A percentile compares a stretch with the other conserved stretches of the same genome.
Evolutionary conservation across 495 filamentous ascomycete species (phyloP).

Genomic region (Rhypophila decipiens): DNA sequence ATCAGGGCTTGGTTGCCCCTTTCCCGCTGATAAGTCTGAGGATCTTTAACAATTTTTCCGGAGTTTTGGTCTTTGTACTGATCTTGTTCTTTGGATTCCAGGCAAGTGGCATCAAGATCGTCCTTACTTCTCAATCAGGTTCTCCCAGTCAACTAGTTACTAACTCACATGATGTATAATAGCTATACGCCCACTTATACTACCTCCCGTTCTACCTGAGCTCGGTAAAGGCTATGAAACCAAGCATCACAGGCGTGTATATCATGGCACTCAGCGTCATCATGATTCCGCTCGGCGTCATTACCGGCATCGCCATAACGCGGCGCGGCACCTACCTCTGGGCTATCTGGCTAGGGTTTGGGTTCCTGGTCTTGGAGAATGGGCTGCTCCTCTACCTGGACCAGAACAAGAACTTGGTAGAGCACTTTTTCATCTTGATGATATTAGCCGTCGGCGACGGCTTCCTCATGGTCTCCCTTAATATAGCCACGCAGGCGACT

Average conservation of each 20-base stretch:
- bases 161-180: no score
- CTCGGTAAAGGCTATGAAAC: conserved; percentile 50
- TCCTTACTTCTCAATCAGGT: no score
- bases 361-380: conserved; percentile 38
- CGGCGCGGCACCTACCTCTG: conserved; percentile 42
- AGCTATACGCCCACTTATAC: conserved; percentile 38
- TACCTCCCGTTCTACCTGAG: conserved; percentile 62
- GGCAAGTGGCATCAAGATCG: no score
- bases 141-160: no score
- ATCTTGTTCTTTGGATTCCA: background rate
- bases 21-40: conserved; percentile 35
- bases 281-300: conserved; percentile 37
- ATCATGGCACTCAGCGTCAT: conserved; percentile 47
- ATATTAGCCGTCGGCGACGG: conserved; percentile 45
- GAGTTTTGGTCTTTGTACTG: conserved; percentile 17
- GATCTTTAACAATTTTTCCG: conserved; percentile 28
- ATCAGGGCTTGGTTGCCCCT: conserved; percentile 39
- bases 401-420: conserved; percentile 27
- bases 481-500: conserved; percentile 42
- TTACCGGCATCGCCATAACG: conserved; percentile 39
- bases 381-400: conserved; percentile 39
- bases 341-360: conserved; percentile 47
- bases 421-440: conserved; percentile 45
- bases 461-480: conserved; percentile 38
- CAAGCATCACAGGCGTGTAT: conserved; percentile 51